Percentiles rank a stretch among this genome's conserved stretches.
phyloP scores from a whole-genome alignment of 1,139 yeast genomes.

The Blastobotrys elegans region DNA sequence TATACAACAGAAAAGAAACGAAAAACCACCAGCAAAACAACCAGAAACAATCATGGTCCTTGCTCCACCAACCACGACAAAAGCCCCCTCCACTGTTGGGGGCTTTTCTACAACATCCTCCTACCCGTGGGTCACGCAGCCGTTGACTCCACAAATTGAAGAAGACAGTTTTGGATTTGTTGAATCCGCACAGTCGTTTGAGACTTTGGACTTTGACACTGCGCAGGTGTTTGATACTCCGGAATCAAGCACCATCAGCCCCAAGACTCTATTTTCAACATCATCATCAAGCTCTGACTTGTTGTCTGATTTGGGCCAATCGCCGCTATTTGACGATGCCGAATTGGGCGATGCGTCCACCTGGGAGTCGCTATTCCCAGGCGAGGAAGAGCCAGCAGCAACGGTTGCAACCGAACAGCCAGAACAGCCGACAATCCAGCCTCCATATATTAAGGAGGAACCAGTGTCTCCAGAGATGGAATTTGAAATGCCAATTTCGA shows the following conservation, averaged over 20 bases:
- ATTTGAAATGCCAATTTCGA: not conserved
- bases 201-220: not conserved
- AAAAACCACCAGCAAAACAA: no score
- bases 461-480: not conserved
- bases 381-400: slow-evolving; percentile 15
- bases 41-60: slow-evolving; percentile 9
- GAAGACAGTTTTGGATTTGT: slow-evolving; percentile 1
- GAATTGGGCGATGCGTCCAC: slow-evolving; percentile 29
- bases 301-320: slow-evolving; percentile 28
- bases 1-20: not conserved
- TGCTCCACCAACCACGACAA: slow-evolving; percentile 10
- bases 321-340: slow-evolving; percentile 34
- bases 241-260: slow-evolving; percentile 30
- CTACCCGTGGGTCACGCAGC: slow-evolving; percentile 8
- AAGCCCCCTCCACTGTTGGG: no score
- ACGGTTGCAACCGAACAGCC: slow-evolving; percentile 1
- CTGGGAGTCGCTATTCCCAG: slow-evolving; percentile 34
- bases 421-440: not conserved
- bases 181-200: not conserved
- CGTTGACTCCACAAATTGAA: slow-evolving; percentile 12
- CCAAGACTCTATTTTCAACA: slow-evolving; percentile 29
- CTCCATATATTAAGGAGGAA: not conserved
- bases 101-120: no score
- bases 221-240: slow-evolving; percentile 16
- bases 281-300: slow-evolving; percentile 16